A percentile compares a stretch with the other conserved stretches of the same genome.
Conservation (phyloP, 129 eudicot genomes). For the Lactuca saligna region DNA sequence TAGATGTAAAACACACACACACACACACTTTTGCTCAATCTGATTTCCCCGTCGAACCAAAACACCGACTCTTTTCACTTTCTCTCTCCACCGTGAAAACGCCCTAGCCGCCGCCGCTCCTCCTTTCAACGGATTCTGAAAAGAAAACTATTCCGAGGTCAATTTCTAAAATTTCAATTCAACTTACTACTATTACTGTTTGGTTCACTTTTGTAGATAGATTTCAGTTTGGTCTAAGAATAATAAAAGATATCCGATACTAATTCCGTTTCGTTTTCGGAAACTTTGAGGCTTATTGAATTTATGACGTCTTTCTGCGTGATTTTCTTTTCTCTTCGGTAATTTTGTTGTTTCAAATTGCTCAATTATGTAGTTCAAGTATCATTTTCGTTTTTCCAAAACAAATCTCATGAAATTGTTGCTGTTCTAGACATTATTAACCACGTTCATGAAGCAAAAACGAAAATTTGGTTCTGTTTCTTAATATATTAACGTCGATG, state of each 20-base stretch:
- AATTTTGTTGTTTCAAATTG: constrained; percentile 20
- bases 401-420: constrained; percentile 14
- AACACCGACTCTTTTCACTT: constrained; percentile 17
- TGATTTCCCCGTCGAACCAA: constrained; percentile 21
- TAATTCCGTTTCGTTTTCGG: constrained; percentile 12
- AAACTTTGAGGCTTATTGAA: neutral
- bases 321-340: neutral
- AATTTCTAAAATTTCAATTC: constrained; percentile 13
- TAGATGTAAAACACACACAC: constrained; percentile 14
- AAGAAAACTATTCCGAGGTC: constrained; percentile 23
- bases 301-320: constrained; percentile 1
- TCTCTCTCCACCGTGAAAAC: constrained; percentile 28
- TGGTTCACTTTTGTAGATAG: constrained; percentile 2
- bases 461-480: neutral
- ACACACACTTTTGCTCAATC: constrained; percentile 20
- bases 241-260: constrained; percentile 9
- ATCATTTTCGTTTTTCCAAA: neutral
- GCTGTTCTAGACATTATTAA: constrained; percentile 3
- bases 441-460: neutral
- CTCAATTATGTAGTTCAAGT: constrained; percentile 18
- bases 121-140: constrained; percentile 8
- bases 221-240: constrained; percentile 13
- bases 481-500: neutral
- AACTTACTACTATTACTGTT: constrained; percentile 15
- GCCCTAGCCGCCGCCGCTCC: constrained; percentile 33